Conservation (phyloP, 495 filamentous ascomycete genomes). For the Penicillium angulare region DNA sequence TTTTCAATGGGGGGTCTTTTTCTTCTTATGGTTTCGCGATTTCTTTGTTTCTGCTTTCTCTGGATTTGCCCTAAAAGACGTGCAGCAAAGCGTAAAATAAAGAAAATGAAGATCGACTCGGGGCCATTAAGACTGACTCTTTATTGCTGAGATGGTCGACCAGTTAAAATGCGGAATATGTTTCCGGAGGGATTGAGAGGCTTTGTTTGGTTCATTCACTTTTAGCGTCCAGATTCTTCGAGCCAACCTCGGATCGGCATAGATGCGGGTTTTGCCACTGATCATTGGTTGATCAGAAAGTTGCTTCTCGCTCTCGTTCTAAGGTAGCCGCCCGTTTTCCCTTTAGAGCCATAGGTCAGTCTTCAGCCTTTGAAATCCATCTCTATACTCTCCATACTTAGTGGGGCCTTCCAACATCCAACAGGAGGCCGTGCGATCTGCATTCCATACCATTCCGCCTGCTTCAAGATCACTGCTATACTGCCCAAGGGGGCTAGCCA, state of each 20-base stretch:
- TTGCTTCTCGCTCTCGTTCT: not conserved
- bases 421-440: not conserved
- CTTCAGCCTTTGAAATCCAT: not conserved
- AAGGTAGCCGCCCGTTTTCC: not conserved
- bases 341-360: not conserved
- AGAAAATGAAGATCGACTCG: too few relatives aligned
- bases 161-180: not conserved
- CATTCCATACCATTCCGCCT: constrained; percentile 6
- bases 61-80: too few relatives aligned
- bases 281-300: not conserved
- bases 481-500: not conserved
- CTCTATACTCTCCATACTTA: not conserved
- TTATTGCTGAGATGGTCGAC: not conserved
- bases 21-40: too few relatives aligned
- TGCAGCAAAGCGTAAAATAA: too few relatives aligned
- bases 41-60: too few relatives aligned
- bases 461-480: not conserved
- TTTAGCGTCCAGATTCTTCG: not conserved
- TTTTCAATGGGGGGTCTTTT: too few relatives aligned
- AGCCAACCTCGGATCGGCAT: not conserved
- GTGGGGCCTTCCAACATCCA: not conserved
- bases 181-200: not conserved
- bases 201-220: not conserved
- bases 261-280: not conserved
- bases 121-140: too few relatives aligned